Percentiles rank a stretch among this genome's conserved stretches.
phyloP scores from a whole-genome alignment of 129 eudicot species.

The Smallanthus sonchifolius region DNA sequence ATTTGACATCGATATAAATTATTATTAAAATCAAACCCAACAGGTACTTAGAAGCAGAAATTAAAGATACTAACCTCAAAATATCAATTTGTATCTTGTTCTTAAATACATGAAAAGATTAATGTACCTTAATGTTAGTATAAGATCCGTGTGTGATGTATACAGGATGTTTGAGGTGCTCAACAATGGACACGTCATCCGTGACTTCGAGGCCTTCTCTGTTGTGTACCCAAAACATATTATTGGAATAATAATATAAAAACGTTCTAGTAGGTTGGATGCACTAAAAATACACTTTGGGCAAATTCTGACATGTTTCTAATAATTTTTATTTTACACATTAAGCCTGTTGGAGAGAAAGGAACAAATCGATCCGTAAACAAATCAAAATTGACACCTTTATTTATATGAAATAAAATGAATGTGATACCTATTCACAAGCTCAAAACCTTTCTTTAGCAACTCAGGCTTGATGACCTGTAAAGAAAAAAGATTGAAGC shows the following conservation, averaged over 20 bases:
- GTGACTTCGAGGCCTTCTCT: constrained; percentile 97
- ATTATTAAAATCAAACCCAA: background rate
- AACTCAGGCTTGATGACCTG: constrained; percentile 89
- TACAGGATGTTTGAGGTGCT: constrained; percentile 96
- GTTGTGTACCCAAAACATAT: constrained; percentile 14
- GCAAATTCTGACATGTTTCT: background rate
- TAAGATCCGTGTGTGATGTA: constrained; percentile 95
- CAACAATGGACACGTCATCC: constrained; percentile 97
- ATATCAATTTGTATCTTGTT: background rate
- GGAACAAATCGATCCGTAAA: background rate
- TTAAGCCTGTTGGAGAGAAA: background rate
- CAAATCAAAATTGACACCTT: background rate
- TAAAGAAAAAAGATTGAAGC: background rate
- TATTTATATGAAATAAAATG: background rate
- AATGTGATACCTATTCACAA: constrained; percentile 77
- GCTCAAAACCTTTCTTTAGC: constrained; percentile 89
- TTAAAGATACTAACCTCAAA: background rate
- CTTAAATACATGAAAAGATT: background rate
- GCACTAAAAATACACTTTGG: background rate
- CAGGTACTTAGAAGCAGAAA: background rate
- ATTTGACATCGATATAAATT: background rate
- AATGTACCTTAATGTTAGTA: constrained; percentile 86
- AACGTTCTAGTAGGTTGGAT: background rate
- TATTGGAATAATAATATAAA: background rate
- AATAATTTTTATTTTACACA: background rate